Conservation (phyloP, 306 rosid genomes). For the Hippophae rhamnoides region DNA sequence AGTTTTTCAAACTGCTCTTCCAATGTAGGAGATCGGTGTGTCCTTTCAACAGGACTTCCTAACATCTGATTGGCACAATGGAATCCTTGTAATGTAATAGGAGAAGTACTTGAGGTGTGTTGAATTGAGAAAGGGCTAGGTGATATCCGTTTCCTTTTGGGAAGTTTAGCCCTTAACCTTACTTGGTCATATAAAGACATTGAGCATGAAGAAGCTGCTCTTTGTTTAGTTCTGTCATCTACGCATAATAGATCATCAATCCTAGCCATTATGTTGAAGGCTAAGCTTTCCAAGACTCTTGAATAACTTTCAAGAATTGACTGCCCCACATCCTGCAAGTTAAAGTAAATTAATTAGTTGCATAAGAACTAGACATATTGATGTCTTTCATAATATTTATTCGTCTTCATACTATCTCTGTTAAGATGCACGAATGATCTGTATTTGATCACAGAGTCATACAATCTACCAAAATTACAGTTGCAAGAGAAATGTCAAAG, state of each 20-base stretch:
- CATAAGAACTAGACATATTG: background rate
- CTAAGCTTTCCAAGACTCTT: conserved; percentile 43
- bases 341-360: background rate
- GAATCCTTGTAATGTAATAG: conserved; percentile 3
- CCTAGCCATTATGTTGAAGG: conserved; percentile 41
- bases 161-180: conserved; percentile 16
- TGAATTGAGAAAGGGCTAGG: conserved; percentile 18
- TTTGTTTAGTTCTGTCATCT: conserved; percentile 33
- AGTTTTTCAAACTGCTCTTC: conserved; percentile 20
- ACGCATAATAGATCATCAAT: conserved; percentile 41
- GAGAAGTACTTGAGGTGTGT: conserved; percentile 8
- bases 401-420: background rate
- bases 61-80: conserved; percentile 5
- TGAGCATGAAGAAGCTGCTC: conserved; percentile 21
- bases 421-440: background rate
- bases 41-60: conserved; percentile 8
- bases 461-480: too few relatives aligned
- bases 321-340: conserved; percentile 37
- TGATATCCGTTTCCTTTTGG: conserved; percentile 19
- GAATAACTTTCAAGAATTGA: conserved; percentile 47
- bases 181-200: conserved; percentile 10
- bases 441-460: background rate
- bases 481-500: too few relatives aligned
- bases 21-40: conserved; percentile 3
- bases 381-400: background rate